A percentile compares a stretch with the other conserved stretches of the same genome.
Evolutionary conservation across 2,329 filamentous ascomycete species (phyloP).

Genomic region (Penicillium sp.): DNA sequence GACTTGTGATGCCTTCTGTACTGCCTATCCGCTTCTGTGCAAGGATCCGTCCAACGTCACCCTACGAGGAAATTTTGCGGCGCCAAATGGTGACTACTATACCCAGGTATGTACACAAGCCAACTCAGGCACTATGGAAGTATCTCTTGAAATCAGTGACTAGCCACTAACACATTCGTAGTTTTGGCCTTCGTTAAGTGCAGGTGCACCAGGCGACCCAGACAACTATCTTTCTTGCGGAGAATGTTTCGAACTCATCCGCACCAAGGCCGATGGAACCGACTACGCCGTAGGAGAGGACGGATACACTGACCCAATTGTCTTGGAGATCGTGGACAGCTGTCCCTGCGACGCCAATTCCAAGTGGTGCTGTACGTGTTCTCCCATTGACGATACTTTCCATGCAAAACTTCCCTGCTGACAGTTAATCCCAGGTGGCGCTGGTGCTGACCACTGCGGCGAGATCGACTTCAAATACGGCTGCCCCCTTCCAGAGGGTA

Average conservation of each 20-base stretch:
- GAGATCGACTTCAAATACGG: conserved; percentile 5
- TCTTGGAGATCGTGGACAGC: conserved; percentile 1
- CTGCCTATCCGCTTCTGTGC: conserved; percentile 1
- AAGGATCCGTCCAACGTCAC: conserved; percentile 1
- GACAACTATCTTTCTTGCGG: conserved; percentile 4
- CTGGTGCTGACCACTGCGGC: conserved; percentile 6
- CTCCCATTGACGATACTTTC: not conserved
- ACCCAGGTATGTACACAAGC: not conserved
- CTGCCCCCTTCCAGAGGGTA: not conserved
- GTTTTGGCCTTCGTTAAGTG: conserved; percentile 3
- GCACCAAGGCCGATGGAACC: conserved; percentile 1
- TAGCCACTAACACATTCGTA: not conserved
- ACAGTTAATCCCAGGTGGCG: not conserved
- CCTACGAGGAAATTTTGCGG: conserved; percentile 1
- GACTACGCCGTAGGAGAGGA: not conserved
- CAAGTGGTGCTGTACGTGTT: conserved; percentile 1
- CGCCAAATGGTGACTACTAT: conserved; percentile 5
- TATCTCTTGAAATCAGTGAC: not conserved
- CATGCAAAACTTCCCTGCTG: not conserved
- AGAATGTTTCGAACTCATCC: conserved; percentile 4
- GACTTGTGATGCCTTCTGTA: conserved; percentile 4
- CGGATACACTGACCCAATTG: conserved; percentile 1
- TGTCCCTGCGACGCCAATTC: conserved; percentile 2
- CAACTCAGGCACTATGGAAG: not conserved
- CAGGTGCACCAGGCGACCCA: not conserved